Percentiles rank a stretch among this genome's conserved stretches.
These are phyloP conservation scores for Kwoniella mangroviensis DNA, from an alignment of 768 basidiomycete species.

Conservation along the genomic window DNA sequence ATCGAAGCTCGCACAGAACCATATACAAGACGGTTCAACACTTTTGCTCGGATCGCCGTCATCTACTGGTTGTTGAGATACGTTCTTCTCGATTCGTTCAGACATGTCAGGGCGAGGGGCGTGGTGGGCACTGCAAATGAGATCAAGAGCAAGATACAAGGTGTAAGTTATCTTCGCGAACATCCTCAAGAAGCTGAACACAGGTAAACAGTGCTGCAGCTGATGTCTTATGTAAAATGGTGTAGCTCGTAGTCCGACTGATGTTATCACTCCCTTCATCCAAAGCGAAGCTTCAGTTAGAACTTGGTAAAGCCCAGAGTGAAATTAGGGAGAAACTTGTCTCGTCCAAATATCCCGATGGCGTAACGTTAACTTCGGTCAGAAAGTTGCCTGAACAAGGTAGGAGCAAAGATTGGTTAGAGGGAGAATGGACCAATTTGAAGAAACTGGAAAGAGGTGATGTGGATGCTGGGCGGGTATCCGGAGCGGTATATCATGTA, in stretches of 20 bases:
- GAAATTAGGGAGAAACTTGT: slow-evolving; percentile 47
- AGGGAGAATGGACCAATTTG: slow-evolving; percentile 49
- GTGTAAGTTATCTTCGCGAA: slow-evolving; percentile 19
- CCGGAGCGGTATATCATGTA: slow-evolving; percentile 57
- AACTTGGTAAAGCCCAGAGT: slow-evolving; percentile 40
- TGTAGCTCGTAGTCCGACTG: slow-evolving; percentile 36
- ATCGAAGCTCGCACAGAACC: slow-evolving; percentile 17
- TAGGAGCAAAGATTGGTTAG: slow-evolving; percentile 46
- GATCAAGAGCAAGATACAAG: slow-evolving; percentile 24
- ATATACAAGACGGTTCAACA: slow-evolving; percentile 20
- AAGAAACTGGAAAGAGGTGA: slow-evolving; percentile 51
- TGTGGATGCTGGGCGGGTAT: slow-evolving; percentile 50
- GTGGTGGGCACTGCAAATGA: slow-evolving; percentile 28
- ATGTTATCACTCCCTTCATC: slow-evolving; percentile 52
- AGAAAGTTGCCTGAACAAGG: slow-evolving; percentile 47
- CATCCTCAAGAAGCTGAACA: no score
- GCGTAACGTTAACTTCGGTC: slow-evolving; percentile 31
- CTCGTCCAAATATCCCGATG: slow-evolving; percentile 43
- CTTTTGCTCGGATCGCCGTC: slow-evolving; percentile 34
- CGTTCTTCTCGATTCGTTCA: slow-evolving; percentile 33
- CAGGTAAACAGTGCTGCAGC: neutral
- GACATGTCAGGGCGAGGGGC: slow-evolving; percentile 53
- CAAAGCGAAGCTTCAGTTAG: slow-evolving; percentile 37
- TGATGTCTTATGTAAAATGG: neutral
- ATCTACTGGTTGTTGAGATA: slow-evolving; percentile 35